These are phyloP conservation scores for Rutstroemia sp. DNA, from an alignment of 2,329 filamentous ascomycete species.

Conservation along the genomic window DNA sequence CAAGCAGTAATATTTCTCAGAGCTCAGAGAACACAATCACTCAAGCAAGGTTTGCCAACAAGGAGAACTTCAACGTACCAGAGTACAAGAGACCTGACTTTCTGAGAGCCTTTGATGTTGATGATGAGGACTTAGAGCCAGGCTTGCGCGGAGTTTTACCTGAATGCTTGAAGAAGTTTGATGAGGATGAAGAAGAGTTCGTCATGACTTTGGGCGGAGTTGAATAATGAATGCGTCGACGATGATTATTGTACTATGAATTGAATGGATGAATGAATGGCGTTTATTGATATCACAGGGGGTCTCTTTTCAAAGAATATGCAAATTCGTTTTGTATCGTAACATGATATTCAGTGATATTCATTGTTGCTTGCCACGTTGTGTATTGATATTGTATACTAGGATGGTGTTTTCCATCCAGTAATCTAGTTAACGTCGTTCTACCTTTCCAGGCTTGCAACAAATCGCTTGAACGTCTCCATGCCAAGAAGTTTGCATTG, in stretches of 20 bases:
- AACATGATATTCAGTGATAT: too few species aligned
- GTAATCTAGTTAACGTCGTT: too few species aligned
- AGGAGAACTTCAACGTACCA: slow-evolving; percentile 23
- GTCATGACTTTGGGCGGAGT: slow-evolving; percentile 40
- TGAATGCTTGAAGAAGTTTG: slow-evolving; percentile 27
- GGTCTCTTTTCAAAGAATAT: too few species aligned
- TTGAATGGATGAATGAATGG: not conserved
- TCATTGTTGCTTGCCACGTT: too few species aligned
- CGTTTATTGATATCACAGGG: too few species aligned
- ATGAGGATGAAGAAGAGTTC: slow-evolving; percentile 45
- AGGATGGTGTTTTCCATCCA: too few species aligned
- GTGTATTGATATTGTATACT: too few species aligned
- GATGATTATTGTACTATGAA: not conserved
- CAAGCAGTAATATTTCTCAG: slow-evolving; percentile 31
- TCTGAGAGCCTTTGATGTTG: slow-evolving; percentile 49
- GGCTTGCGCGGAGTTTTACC: slow-evolving; percentile 23
- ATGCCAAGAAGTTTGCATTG: too few species aligned
- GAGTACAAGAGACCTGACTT: slow-evolving; percentile 43
- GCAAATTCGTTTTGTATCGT: too few species aligned
- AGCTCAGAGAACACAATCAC: slow-evolving; percentile 41
- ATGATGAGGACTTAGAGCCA: slow-evolving; percentile 35
- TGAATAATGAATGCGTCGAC: not conserved
- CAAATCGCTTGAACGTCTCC: too few species aligned
- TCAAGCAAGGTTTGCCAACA: slow-evolving; percentile 36
- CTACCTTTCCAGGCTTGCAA: too few species aligned